phyloP scores from a whole-genome alignment of 208 protist genomes.

The Leishmania tropica region DNA sequence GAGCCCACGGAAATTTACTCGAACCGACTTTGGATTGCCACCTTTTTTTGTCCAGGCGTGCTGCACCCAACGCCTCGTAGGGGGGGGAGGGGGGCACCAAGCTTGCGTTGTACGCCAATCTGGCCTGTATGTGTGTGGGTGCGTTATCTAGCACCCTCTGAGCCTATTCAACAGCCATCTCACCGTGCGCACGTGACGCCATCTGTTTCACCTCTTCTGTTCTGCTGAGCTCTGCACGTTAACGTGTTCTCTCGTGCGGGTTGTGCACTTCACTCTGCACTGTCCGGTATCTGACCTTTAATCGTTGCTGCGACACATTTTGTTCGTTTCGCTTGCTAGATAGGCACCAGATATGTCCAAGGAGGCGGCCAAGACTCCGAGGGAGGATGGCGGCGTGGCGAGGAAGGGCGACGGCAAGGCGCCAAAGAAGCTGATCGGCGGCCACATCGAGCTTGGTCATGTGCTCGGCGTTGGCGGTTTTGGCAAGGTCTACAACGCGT shows the following conservation, averaged over 20 bases:
- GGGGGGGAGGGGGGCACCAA: neutral
- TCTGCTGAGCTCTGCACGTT: neutral
- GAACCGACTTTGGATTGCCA: neutral
- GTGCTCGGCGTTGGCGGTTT: slow-evolving; percentile 89
- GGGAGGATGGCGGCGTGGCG: neutral
- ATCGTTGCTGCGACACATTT: neutral
- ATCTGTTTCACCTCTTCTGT: neutral
- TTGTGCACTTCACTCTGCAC: neutral
- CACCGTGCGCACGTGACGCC: neutral
- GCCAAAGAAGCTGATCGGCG: slow-evolving; percentile 50
- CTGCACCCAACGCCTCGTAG: neutral
- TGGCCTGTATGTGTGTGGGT: neutral
- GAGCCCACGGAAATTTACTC: neutral
- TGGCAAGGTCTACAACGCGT: slow-evolving; percentile 87
- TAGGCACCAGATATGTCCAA: slow-evolving; percentile 5
- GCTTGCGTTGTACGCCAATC: neutral
- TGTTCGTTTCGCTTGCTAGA: neutral
- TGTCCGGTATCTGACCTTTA: neutral
- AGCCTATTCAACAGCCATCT: neutral
- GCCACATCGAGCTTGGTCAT: slow-evolving; percentile 79
- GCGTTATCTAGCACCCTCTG: neutral
- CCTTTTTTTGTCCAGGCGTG: neutral
- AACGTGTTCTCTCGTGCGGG: neutral
- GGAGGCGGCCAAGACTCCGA: neutral
- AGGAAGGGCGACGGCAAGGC: neutral